Evolutionary conservation across 306 rosid species (phyloP).

Genomic region (Rubus idaeus): DNA sequence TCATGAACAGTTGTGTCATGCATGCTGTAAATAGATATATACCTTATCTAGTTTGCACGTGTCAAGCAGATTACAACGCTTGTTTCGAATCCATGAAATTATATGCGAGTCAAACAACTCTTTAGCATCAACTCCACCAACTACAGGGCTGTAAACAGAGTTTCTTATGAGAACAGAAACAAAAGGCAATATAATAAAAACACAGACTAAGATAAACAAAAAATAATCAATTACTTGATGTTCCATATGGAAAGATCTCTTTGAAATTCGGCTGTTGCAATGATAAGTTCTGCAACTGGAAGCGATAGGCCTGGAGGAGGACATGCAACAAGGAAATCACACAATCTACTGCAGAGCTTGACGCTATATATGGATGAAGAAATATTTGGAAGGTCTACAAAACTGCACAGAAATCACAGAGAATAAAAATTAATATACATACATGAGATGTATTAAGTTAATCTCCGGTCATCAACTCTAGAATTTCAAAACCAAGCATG

Average conservation of each 20-base stretch:
- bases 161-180: neutral
- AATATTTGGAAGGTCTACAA: slow-evolving; percentile 34
- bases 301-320: slow-evolving; percentile 31
- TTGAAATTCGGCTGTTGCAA: slow-evolving; percentile 33
- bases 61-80: slow-evolving; percentile 28
- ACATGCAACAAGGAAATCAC: slow-evolving; percentile 31
- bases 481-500: neutral
- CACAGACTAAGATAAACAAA: neutral
- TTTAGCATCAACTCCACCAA: slow-evolving; percentile 38
- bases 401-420: slow-evolving; percentile 27
- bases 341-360: slow-evolving; percentile 36
- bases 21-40: neutral
- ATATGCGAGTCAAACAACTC: slow-evolving; percentile 34
- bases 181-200: neutral
- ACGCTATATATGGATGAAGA: slow-evolving; percentile 36
- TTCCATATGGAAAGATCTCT: slow-evolving; percentile 36
- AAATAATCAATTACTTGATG: slow-evolving; percentile 27
- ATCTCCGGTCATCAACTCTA: neutral
- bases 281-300: slow-evolving; percentile 35
- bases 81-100: slow-evolving; percentile 34
- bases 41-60: slow-evolving; percentile 40
- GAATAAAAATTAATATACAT: neutral
- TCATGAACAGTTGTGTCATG: neutral
- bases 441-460: neutral
- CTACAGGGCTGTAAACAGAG: slow-evolving; percentile 23